Percentiles rank a stretch among this genome's conserved stretches.
These are phyloP conservation scores for Acanthamoeba healyi DNA, from an alignment of 208 protist genomes.

Conservation along the genomic window DNA sequence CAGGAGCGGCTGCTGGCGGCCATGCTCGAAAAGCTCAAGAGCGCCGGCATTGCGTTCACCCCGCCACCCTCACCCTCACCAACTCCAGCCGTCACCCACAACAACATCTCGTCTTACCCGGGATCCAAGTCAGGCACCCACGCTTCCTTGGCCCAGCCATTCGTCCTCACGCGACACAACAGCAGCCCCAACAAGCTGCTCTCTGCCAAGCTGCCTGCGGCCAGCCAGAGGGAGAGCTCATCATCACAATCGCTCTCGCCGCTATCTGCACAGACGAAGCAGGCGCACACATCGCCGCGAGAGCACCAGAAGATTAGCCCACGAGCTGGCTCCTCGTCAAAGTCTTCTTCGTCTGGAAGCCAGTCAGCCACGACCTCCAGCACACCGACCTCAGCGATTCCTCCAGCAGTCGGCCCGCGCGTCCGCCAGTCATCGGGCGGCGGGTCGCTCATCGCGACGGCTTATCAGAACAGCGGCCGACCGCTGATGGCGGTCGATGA, in stretches of 20 bases:
- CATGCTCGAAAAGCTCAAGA: conserved; percentile 52
- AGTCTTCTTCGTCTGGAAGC: neutral
- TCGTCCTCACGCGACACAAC: neutral
- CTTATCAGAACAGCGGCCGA: conserved; percentile 42
- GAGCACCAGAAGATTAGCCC: neutral
- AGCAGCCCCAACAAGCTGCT: neutral
- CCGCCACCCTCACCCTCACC: neutral
- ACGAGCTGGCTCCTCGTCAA: neutral
- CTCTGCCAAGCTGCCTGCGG: too few relatives aligned
- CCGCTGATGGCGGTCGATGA: neutral
- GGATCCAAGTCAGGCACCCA: too few relatives aligned
- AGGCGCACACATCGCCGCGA: neutral
- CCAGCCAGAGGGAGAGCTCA: too few relatives aligned
- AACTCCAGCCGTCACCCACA: too few relatives aligned
- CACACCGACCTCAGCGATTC: too few relatives aligned
- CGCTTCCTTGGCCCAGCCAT: neutral
- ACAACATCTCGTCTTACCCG: too few relatives aligned
- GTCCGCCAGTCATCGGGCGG: neutral
- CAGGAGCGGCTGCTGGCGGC: neutral
- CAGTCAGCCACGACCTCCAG: neutral
- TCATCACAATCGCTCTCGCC: neutral
- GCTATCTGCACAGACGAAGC: neutral
- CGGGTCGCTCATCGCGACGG: conserved; percentile 18
- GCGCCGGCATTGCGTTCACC: neutral
- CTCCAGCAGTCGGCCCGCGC: neutral